These are phyloP conservation scores for Coprinopsis sp. DNA, from an alignment of 768 basidiomycete species.

Conservation along the genomic window DNA sequence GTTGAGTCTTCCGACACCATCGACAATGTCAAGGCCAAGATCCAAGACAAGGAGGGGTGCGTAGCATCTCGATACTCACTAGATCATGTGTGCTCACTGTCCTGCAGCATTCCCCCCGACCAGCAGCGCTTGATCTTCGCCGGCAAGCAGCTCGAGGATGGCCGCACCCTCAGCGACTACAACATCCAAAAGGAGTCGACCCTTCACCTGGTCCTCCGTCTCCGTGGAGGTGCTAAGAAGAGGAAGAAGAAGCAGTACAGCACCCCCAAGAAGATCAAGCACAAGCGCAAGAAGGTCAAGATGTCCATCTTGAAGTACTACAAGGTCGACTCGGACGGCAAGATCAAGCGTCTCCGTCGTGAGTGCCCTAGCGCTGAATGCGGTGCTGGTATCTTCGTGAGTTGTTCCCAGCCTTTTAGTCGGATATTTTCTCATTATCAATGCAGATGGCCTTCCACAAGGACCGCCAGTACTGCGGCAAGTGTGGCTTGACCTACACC, in stretches of 20 bases:
- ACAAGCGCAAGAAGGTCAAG: slow-evolving; percentile 99
- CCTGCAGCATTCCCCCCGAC: slow-evolving; percentile 76
- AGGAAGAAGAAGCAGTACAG: slow-evolving; percentile 99
- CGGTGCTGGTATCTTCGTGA: slow-evolving; percentile 80
- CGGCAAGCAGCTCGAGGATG: slow-evolving; percentile 99
- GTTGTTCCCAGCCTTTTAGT: slow-evolving; percentile 21
- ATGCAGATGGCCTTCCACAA: slow-evolving; percentile 95
- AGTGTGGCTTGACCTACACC: slow-evolving; percentile 85
- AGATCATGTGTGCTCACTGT: slow-evolving; percentile 9
- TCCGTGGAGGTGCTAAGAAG: slow-evolving; percentile 99
- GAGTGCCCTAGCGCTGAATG: slow-evolving; percentile 88
- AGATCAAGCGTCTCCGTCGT: slow-evolving; percentile 98
- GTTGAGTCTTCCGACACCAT: slow-evolving; percentile 97
- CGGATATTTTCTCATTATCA: slow-evolving; percentile 18
- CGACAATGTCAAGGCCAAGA: slow-evolving; percentile 97
- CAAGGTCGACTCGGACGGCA: slow-evolving; percentile 99
- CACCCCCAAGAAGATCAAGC: slow-evolving; percentile 99
- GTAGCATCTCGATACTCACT: slow-evolving; percentile 18
- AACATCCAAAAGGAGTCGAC: slow-evolving; percentile 99
- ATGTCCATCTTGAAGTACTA: slow-evolving; percentile 99
- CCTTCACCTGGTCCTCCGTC: slow-evolving; percentile 93
- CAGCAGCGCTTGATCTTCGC: slow-evolving; percentile 99
- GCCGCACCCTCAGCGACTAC: slow-evolving; percentile 91
- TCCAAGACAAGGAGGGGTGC: slow-evolving; percentile 95
- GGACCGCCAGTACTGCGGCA: slow-evolving; percentile 97